Conservation (phyloP, 1,139 yeast genomes). For the Yamadazyma triangularis region DNA sequence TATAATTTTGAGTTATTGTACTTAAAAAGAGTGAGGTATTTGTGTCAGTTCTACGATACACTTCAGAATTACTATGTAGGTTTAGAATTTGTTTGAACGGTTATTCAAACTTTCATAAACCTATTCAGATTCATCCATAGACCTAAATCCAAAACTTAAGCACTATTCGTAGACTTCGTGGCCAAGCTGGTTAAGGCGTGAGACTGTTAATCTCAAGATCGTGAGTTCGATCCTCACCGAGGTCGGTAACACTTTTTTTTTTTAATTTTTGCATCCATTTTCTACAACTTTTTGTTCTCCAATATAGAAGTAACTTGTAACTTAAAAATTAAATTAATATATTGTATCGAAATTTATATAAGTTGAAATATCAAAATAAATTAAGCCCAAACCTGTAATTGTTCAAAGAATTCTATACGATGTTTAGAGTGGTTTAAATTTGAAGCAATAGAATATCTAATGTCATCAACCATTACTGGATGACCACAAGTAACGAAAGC, state of each 20-base stretch:
- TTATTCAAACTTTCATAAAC: too few species aligned
- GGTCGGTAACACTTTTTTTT: conserved; percentile 16
- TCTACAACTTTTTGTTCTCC: not conserved
- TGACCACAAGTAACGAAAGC: conserved; percentile 37
- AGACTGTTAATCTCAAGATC: conserved; percentile 37
- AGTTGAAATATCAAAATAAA: not conserved
- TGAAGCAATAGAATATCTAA: conserved; percentile 20
- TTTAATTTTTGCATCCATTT: conserved; percentile 1
- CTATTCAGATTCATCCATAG: too few species aligned
- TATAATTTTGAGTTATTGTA: too few species aligned
- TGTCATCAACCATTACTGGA: conserved; percentile 32
- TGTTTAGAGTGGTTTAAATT: conserved; percentile 16
- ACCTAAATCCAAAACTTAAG: too few species aligned
- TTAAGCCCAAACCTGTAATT: conserved; percentile 26
- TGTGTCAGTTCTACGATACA: too few species aligned
- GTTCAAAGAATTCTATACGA: conserved; percentile 25
- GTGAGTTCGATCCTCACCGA: conserved; percentile 35
- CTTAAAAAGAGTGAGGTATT: too few species aligned
- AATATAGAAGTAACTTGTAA: not conserved
- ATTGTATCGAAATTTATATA: too few species aligned
- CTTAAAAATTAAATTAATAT: too few species aligned
- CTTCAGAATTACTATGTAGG: too few species aligned
- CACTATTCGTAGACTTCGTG: conserved; percentile 24
- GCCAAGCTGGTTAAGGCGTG: conserved; percentile 40
- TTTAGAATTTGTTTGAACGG: too few species aligned